These are phyloP conservation scores for Atalantia buxifolia DNA, from an alignment of 345 rosid genomes.

Conservation along the genomic window DNA sequence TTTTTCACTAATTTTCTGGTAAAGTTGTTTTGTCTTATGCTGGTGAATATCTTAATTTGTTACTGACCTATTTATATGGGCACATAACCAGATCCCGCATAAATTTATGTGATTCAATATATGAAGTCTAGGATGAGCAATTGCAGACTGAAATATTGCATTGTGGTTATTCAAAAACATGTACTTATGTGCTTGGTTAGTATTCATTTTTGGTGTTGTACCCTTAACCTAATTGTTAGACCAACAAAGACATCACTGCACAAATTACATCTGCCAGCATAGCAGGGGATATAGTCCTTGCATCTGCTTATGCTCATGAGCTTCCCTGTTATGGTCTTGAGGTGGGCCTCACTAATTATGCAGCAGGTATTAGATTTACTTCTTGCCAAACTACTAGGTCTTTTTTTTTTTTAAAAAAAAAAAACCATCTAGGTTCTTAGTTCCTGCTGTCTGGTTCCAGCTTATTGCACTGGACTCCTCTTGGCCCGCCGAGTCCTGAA, in stretches of 20 bases:
- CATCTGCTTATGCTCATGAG: slow-evolving; percentile 68
- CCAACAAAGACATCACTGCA: slow-evolving; percentile 62
- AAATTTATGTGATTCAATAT: background rate
- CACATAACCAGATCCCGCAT: background rate
- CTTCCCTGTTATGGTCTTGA: slow-evolving; percentile 59
- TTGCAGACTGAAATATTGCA: background rate
- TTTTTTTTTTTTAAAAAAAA: background rate
- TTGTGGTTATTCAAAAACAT: background rate
- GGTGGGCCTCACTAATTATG: slow-evolving; percentile 73
- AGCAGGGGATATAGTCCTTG: slow-evolving; percentile 57
- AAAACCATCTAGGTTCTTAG: background rate
- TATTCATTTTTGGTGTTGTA: background rate
- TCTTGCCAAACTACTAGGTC: background rate
- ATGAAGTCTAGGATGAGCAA: background rate
- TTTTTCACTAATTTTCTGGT: background rate
- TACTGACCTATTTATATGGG: background rate
- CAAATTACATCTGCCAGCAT: slow-evolving; percentile 54
- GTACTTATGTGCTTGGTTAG: background rate
- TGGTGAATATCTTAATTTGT: background rate
- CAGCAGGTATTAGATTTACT: slow-evolving; percentile 47
- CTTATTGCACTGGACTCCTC: slow-evolving; percentile 74
- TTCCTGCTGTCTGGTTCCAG: slow-evolving; percentile 18
- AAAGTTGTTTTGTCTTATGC: background rate
- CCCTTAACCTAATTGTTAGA: slow-evolving; percentile 31
- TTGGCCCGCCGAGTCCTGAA: slow-evolving; percentile 72